Conservation (phyloP, 768 basidiomycete species). For the Boletellus emodensis region DNA sequence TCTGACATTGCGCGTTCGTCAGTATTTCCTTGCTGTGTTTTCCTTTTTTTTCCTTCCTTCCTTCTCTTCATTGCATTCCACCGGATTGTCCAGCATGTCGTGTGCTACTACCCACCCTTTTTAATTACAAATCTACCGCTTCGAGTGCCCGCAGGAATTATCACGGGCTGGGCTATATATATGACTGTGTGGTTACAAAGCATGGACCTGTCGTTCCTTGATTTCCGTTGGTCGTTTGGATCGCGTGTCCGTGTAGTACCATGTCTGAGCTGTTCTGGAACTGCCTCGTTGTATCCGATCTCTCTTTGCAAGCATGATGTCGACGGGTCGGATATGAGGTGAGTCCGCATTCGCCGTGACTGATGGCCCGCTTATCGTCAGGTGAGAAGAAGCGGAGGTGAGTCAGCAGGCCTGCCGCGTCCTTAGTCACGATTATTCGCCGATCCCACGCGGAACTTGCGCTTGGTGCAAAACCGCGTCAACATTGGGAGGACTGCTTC, state of each 20-base stretch:
- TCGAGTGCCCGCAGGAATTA: slow-evolving; percentile 18
- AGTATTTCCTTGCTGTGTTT: not conserved
- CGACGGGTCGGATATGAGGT: slow-evolving; percentile 6
- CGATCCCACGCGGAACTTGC: too few species aligned
- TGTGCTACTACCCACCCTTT: slow-evolving; percentile 8
- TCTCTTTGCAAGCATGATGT: not conserved
- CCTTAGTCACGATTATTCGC: too few species aligned
- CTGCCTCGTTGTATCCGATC: not conserved
- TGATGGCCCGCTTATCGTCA: not conserved
- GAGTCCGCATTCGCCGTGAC: not conserved
- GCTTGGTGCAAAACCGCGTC: too few species aligned
- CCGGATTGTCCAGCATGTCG: slow-evolving; percentile 15
- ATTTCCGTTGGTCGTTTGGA: slow-evolving; percentile 7
- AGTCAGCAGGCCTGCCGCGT: not conserved
- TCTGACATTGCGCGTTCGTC: not conserved
- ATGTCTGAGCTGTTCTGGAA: slow-evolving; percentile 3
- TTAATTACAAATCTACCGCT: slow-evolving; percentile 11
- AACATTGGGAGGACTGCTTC: too few species aligned
- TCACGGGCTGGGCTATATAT: slow-evolving; percentile 9
- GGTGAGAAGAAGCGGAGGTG: not conserved
- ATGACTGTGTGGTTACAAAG: slow-evolving; percentile 11
- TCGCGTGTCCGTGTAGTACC: slow-evolving; percentile 9
- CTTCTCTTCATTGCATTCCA: slow-evolving; percentile 1
- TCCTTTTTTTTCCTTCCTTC: not conserved
- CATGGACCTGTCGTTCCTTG: slow-evolving; percentile 14